Percentiles rank a stretch among this genome's conserved stretches.
Evolutionary conservation across 2,329 filamentous ascomycete species (phyloP).

Genomic region (Ceratocystis eucalypticola): DNA sequence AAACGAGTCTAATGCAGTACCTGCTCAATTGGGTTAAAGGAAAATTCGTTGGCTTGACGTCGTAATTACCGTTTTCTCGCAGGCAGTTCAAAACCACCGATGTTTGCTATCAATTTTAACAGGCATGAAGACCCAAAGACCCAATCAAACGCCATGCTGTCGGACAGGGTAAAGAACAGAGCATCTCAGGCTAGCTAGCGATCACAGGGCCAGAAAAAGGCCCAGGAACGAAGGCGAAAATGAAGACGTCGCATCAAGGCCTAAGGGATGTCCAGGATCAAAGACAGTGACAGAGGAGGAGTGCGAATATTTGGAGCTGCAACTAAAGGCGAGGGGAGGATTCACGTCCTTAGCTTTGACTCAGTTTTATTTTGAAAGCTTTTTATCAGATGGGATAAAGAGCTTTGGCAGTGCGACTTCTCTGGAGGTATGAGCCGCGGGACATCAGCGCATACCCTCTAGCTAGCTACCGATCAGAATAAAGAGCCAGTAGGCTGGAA

Average conservation of each 20-base stretch:
- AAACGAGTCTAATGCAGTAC: background rate
- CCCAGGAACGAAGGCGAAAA: background rate
- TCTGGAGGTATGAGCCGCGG: no score
- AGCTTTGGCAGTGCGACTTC: background rate
- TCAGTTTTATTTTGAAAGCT: slow-evolving; percentile 1
- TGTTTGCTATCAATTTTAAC: no score
- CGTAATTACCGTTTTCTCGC: background rate
- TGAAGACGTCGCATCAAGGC: background rate
- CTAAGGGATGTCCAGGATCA: background rate
- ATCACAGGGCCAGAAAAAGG: background rate
- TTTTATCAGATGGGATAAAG: slow-evolving; percentile 11
- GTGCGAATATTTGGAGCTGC: background rate
- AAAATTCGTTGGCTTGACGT: background rate
- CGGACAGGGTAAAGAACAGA: no score
- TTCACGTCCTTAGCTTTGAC: background rate
- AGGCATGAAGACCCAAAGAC: no score
- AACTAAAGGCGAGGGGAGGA: background rate
- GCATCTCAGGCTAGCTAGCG: background rate
- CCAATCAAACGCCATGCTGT: no score
- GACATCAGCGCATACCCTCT: no score
- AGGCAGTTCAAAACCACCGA: background rate
- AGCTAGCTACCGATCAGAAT: no score
- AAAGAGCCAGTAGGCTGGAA: background rate
- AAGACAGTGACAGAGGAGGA: background rate
- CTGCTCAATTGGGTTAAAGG: background rate